Evolutionary conservation across 345 rosid genomes (phyloP), one percentile per base, ranked within the genome.

Genomic region (Iberis pinnata): DNA sequence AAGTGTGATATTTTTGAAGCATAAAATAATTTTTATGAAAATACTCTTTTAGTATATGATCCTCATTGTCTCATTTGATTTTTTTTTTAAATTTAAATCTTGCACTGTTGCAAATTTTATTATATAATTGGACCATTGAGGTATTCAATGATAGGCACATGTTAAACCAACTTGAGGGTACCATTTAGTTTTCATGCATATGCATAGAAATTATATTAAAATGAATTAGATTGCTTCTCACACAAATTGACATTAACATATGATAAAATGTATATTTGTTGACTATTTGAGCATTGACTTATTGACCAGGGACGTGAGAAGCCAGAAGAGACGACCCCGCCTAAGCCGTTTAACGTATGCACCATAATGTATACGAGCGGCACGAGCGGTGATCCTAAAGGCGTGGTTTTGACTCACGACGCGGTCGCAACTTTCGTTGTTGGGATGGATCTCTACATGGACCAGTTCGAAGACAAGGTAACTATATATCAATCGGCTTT

Each of bases 281-380:
- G 53, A 65, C 33, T 26, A 13, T 29, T 43, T 11, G 10, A 44
- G 2, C 18, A n/a, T n/a, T n/a, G n/a, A n/a, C n/a, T n/a, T n/a
- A n/a, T 55, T 55, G 52, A 35, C 45, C 41, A 87, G 98, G 98
- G 96, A 44, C 79, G 68, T 61, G 71, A 78, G 58, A 71, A 81
- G 43, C 75, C 81, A 0, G 63, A 69, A 3, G 93, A 77, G 24
- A 58, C 70, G 50, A 43, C 40, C 4, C 83, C 80, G 2, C 98
- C 98, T 36, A 80, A 70, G 68, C 78, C 89, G 46, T 61, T 56
- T 50, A 68, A 65, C 75, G 70, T 78, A 53, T 87, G 95, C 85
- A 83, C 98, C 45, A 84, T 92, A 54, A 92, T 92, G 95, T 88
- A 92, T 50, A 92, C 98, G 15, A 92, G 98, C 12, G 98, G 98